These are phyloP conservation scores for Cryphonectria japonica DNA, from an alignment of 2,329 filamentous ascomycete species.

Conservation along the genomic window DNA sequence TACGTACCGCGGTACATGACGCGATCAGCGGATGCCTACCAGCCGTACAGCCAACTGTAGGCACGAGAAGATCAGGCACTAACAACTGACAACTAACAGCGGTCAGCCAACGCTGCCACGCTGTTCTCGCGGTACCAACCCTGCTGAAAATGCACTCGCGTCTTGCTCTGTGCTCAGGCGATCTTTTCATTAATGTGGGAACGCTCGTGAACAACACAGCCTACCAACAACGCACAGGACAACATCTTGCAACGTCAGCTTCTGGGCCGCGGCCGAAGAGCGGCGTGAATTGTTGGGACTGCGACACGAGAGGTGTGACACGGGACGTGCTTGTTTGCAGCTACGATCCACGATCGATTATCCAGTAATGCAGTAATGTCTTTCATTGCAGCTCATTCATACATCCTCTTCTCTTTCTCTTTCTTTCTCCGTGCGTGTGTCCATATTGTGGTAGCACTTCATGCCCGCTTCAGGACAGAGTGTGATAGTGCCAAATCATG, in stretches of 20 bases:
- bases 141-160: neutral
- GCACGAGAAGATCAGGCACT: neutral
- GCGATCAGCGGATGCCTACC: neutral
- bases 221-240: constrained; percentile 8
- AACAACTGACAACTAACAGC: neutral
- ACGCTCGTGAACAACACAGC: constrained; percentile 10
- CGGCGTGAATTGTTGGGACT: neutral
- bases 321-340: neutral
- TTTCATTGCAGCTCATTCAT: neutral
- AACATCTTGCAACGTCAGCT: constrained; percentile 1
- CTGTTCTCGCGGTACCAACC: neutral
- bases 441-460: neutral
- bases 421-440: neutral
- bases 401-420: neutral
- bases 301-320: neutral
- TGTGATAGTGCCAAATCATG: neutral
- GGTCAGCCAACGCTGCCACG: constrained; percentile 2
- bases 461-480: neutral
- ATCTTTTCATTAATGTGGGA: constrained; percentile 2
- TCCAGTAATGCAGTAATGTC: neutral
- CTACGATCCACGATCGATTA: neutral
- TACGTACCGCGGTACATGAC: neutral
- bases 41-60: neutral
- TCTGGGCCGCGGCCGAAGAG: neutral
- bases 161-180: neutral